Evolutionary conservation across 139 green algal genomes (phyloP), one percentile per base, ranked within the genome.

Genomic region (Zygnema cylindricum): DNA sequence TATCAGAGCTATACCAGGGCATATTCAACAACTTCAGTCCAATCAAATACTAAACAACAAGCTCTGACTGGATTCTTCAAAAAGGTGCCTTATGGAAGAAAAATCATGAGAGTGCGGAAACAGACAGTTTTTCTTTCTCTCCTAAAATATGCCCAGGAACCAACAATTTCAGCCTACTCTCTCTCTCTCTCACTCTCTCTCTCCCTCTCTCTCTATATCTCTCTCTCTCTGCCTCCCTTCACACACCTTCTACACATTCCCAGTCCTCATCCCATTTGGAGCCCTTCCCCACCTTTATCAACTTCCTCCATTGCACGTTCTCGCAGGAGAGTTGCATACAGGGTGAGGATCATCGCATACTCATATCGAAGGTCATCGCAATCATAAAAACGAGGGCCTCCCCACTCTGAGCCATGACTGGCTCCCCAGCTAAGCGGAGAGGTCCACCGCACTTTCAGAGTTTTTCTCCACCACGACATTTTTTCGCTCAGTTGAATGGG

Each of bases 291-390:
- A 86, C 81, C 81, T 86, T 3, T 35, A 69, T 36, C 81, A 16
- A n/a, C 23, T 16, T 41, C 39, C 81, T 86, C 81, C 41, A 86
- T 79, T 3, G 84, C 84, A 2, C 35, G 42, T 41, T 89, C 84
- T 21, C 84, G n/a, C 84, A 89, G 84, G 32, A 89, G 76, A 33
- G 73, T 75, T 23, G 84, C 84, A 75, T 89, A 88, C 7, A 89
- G 32, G 1, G 36, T 11, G 1, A 89, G 7, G 7, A 49, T 16
- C 84, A 89, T 89, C 73, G 38, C 73, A 2, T 71, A 42, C 84
- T 89, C 84, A 23, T 76, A 89, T 7, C 71, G 73, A 3, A 89
- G 76, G 76, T 89, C 84, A 55, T 89, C 73, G 23, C 84, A 36
- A 16, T 75, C 71, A 75, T 79, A 42, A 2, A 89, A 54, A 16